Base-by-base conservation (phyloP, 2,329 filamentous ascomycete species). In the Gaeumannomyces tritici region DNA sequence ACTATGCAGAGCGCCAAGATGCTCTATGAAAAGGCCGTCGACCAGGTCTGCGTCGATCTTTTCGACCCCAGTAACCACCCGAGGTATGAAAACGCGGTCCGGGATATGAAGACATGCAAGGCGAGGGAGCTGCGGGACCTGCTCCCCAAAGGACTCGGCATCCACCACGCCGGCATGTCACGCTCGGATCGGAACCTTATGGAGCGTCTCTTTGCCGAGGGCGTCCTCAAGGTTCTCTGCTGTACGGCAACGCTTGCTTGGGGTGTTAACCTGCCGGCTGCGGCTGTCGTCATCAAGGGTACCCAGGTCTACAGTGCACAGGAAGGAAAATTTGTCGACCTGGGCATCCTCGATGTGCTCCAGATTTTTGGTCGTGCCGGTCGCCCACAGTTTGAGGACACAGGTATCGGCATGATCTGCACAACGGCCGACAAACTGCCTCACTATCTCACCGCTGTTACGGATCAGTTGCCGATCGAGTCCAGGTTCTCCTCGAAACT, bases 281-380 rank as follows among this genome's bases (percentile, higher is more conserved):
- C 95, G 0, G 96, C 95, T 0, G 95, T 99, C 60, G 84, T 99
- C 61, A 99, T 99, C 81, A 99, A 99, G 73, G 95, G 95, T 21
- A 99, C 95, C 0, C 93, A 98, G 71, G 85, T 99, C 0, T 99
- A 99, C 76, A 98, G 93, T 72, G 89, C 95, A 0, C 91, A 97
- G 72, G 93, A 96, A 61, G 95, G 95, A 74, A 96, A 96, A 74
- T 98, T 97, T 68, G 89, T 97, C 26, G 95, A 99, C 71, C 82
- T 99, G 6, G 93, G 95, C 3, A 99, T 99, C 67, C 82, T 99
- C 2, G 95, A 99, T 73, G 95, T 99, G 21, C 80, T 99, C 62
- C 95, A 99, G 73, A 99, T 99, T 64, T 99, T 99, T 71, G 95
- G 95, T 79, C 93, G 95, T 82, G 96, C 95, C 64, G 95, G 95